Conservation (phyloP, 1,284 basidiomycete species). For the Ceratobasidium sp. region DNA sequence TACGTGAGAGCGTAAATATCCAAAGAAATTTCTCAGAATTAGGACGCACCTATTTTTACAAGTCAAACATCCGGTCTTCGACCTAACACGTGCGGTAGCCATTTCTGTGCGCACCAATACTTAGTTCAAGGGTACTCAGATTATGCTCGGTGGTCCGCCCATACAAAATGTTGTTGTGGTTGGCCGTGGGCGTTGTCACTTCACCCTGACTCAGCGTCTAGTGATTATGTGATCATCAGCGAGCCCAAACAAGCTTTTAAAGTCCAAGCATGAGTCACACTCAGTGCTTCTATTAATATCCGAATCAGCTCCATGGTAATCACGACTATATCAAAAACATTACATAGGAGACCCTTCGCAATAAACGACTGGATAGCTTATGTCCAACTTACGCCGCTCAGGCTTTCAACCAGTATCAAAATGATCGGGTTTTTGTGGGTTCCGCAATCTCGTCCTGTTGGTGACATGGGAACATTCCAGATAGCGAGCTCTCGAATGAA, state of each 20-base stretch:
- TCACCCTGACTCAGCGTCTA: background rate
- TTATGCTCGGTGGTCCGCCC: background rate
- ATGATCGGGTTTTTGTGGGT: too few species aligned
- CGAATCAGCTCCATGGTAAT: background rate
- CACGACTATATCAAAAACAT: background rate
- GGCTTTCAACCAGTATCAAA: too few species aligned
- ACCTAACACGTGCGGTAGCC: constrained; percentile 29
- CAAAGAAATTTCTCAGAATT: background rate
- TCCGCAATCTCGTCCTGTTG: too few species aligned
- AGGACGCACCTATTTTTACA: constrained; percentile 42
- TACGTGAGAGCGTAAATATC: background rate
- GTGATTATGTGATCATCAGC: constrained; percentile 4
- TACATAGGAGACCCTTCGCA: too few species aligned
- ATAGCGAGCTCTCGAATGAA: too few species aligned
- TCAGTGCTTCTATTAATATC: background rate
- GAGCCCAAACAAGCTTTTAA: background rate
- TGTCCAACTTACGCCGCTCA: too few species aligned
- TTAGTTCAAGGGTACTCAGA: background rate
- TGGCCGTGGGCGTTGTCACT: constrained; percentile 32
- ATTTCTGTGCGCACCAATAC: background rate
- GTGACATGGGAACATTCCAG: too few species aligned
- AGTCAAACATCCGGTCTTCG: constrained; percentile 43
- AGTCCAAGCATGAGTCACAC: background rate
- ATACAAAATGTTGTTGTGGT: background rate
- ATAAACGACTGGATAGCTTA: too few species aligned